These are phyloP conservation scores for Dictyostelium intermedium DNA, from an alignment of 78 protist genomes.

Conservation along the genomic window DNA sequence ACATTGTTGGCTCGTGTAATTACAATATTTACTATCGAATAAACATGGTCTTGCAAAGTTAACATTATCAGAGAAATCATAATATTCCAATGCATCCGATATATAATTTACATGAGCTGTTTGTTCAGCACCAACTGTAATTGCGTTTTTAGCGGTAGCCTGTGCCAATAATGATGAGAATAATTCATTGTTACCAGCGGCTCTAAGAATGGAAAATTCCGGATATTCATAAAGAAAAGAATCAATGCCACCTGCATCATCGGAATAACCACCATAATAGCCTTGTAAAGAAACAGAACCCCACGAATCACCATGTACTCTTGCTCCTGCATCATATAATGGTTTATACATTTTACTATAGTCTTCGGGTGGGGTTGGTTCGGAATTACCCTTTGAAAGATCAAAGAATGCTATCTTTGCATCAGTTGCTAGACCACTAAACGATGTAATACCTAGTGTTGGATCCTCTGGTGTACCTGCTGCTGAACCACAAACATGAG, in stretches of 20 bases:
- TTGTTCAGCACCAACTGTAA: constrained; percentile 46
- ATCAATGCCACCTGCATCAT: constrained; percentile 25
- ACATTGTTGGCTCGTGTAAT: neutral
- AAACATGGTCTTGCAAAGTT: neutral
- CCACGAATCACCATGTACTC: constrained; percentile 79
- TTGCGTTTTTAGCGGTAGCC: constrained; percentile 28
- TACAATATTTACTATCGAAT: constrained; percentile 9
- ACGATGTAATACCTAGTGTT: neutral
- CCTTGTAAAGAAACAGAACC: constrained; percentile 24
- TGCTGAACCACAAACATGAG: constrained; percentile 61
- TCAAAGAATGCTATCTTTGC: constrained; percentile 63
- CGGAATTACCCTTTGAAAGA: neutral
- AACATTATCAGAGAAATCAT: neutral
- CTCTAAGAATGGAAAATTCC: constrained; percentile 37
- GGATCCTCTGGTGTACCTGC: constrained; percentile 37
- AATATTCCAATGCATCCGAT: neutral
- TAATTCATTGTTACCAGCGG: constrained; percentile 53
- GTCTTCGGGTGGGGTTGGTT: constrained; percentile 16
- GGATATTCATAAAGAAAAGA: constrained; percentile 1
- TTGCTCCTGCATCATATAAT: constrained; percentile 62
- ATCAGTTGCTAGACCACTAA: constrained; percentile 45
- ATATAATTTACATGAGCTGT: neutral
- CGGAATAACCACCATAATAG: constrained; percentile 7
- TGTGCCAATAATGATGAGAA: constrained; percentile 29
- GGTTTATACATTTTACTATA: neutral